phyloP scores from a whole-genome alignment of 75 land plant species.

The Selaginella moellendorffii region DNA sequence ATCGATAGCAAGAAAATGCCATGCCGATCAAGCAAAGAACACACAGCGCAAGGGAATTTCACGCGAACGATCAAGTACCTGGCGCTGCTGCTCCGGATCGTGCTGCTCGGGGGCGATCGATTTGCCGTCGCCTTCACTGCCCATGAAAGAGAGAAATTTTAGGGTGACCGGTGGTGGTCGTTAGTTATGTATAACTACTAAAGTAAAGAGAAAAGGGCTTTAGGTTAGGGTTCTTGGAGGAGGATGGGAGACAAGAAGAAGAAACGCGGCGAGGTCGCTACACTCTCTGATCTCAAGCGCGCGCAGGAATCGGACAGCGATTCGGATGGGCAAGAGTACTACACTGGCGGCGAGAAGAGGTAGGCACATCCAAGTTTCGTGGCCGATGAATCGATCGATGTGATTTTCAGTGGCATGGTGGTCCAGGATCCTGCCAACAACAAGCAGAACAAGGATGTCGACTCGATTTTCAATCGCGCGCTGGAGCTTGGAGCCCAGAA shows the following conservation, averaged over 20 bases:
- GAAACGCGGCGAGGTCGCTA: slow-evolving; percentile 33
- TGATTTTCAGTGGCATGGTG: slow-evolving; percentile 91
- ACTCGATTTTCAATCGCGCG: slow-evolving; percentile 69
- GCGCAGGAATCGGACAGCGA: slow-evolving; percentile 42
- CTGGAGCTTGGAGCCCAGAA: slow-evolving; percentile 50
- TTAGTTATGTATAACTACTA: neutral
- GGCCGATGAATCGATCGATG: no score
- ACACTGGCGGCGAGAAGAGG: slow-evolving; percentile 95
- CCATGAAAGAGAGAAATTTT: no score
- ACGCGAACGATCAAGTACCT: no score
- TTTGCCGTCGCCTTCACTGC: no score
- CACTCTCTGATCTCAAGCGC: slow-evolving; percentile 63
- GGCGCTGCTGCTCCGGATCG: no score
- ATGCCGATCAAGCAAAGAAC: no score
- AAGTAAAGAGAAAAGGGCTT: neutral
- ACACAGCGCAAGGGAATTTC: no score
- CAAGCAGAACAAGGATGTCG: slow-evolving; percentile 28
- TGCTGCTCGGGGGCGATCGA: no score
- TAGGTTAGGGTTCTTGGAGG: neutral
- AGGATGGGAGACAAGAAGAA: neutral
- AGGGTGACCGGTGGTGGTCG: neutral
- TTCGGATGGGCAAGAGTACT: slow-evolving; percentile 74
- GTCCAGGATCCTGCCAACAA: slow-evolving; percentile 77
- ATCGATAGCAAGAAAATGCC: no score
- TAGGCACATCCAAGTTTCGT: slow-evolving; percentile 9